Evolutionary conservation across 768 basidiomycete genomes (phyloP), one percentile per base, ranked within the genome.

Genomic region (Collybia mongolica): DNA sequence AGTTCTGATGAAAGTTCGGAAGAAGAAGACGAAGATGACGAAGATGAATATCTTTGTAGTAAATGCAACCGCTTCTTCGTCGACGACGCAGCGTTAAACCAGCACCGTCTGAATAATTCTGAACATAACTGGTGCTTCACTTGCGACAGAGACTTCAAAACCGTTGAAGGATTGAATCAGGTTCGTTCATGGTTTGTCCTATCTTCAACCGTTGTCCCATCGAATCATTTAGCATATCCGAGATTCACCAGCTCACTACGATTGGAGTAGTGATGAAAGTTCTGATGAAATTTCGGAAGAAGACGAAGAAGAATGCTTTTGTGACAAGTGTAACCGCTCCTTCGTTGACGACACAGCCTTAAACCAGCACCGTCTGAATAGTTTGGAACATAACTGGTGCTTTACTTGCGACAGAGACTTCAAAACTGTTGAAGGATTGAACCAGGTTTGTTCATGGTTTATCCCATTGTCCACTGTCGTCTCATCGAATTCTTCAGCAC

Each of bases 91-190:
- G 49, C 48, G 22, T 54, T 66, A 17, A 46, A 53, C 23, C 53
- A 61, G 26, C 66, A 67, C 43, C 55, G 61, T 12, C 53, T 52
- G 9, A 45, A 43, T 14, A 64, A 49, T 48, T 40, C 51, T 8
- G 49, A 28, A 19, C 69, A 71, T 49, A 65, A 69, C 44, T 69
- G 67, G 68, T 71, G 69, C 52, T 67, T 67, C 48, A 48, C 57
- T 6, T 70, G 69, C 52, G 61, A 62, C 18, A 54, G 57, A 2
- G 66, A 69, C 53, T 72, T 72, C 48, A 20, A 26, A 3, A 58
- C 65, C 5, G 70, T 72, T 54, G 49, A 46, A 17, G 47, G 51
- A 3, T 26, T 26, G 24, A 26, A 26, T 26, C 24, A 26, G n/a
- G n/a, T n/a, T n/a, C n/a, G n/a, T n/a, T n/a, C n/a, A n/a, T n/a